Evolutionary conservation across 495 filamentous ascomycete species (phyloP).

Genomic region (Trichoderma reesei): DNA sequence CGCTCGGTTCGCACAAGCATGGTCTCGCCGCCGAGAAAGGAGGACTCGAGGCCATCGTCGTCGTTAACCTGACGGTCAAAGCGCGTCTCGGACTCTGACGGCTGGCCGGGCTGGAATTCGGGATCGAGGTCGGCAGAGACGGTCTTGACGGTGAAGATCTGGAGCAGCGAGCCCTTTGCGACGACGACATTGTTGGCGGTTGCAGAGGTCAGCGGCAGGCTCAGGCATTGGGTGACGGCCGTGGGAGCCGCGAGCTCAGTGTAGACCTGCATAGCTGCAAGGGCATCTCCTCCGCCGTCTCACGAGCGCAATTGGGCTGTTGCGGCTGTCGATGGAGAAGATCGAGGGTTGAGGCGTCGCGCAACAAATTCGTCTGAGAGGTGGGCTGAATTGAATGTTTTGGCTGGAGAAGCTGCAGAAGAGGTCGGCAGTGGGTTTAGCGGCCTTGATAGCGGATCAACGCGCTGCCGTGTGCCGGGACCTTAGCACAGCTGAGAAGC

Average conservation of each 20-base stretch:
- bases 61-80: conserved; percentile 35
- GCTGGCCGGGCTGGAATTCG: conserved; percentile 19
- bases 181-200: conserved; percentile 76
- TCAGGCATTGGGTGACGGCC: conserved; percentile 81
- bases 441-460: conserved; percentile 9
- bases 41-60: conserved; percentile 50
- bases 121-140: conserved; percentile 44
- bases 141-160: conserved; percentile 61
- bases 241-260: conserved; percentile 87
- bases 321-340: neutral
- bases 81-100: conserved; percentile 10
- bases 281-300: conserved; percentile 5
- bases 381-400: neutral
- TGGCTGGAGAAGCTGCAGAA: neutral
- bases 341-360: neutral
- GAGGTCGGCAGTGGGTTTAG: conserved; percentile 1
- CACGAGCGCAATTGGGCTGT: neutral
- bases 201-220: conserved; percentile 63
- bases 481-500: neutral
- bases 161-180: conserved; percentile 81
- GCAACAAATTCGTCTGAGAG: neutral
- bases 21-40: conserved; percentile 48
- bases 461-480: conserved; percentile 9
- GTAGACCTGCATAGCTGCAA: conserved; percentile 53
- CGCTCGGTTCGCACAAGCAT: conserved; percentile 45